A percentile compares a stretch with the other conserved stretches of the same genome.
phyloP scores from a whole-genome alignment of 306 rosid species.

The Pueraria montana region DNA sequence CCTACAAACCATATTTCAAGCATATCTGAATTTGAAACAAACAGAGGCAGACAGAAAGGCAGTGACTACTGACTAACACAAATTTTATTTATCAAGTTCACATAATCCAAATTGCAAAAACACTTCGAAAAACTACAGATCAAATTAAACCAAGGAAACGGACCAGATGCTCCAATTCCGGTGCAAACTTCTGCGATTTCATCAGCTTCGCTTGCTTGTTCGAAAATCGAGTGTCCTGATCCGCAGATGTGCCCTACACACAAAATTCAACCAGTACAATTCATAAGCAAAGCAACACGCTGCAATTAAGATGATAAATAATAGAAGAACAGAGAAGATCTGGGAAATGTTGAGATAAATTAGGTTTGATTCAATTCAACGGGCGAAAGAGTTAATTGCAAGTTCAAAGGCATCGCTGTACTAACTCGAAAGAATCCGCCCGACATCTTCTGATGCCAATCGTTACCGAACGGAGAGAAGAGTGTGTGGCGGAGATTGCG shows the following conservation, averaged over 20 bases:
- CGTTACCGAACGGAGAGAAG: slow-evolving; percentile 49
- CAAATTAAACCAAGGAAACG: slow-evolving; percentile 40
- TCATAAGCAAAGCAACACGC: slow-evolving; percentile 15
- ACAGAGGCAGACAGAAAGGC: background rate
- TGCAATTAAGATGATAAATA: slow-evolving; percentile 5
- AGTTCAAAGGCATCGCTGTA: background rate
- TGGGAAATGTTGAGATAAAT: slow-evolving; percentile 35
- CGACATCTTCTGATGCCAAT: slow-evolving; percentile 75
- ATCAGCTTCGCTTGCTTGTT: slow-evolving; percentile 96
- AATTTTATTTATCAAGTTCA: slow-evolving; percentile 4
- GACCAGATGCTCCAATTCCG: slow-evolving; percentile 95
- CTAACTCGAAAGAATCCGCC: slow-evolving; percentile 97
- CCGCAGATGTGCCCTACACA: slow-evolving; percentile 92
- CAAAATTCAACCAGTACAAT: slow-evolving; percentile 34
- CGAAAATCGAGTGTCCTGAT: slow-evolving; percentile 97
- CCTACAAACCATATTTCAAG: slow-evolving; percentile 63
- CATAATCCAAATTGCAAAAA: background rate
- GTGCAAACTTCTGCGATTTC: slow-evolving; percentile 96
- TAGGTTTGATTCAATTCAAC: slow-evolving; percentile 26
- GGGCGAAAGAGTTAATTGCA: background rate
- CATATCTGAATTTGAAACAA: slow-evolving; percentile 39
- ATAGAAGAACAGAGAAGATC: slow-evolving; percentile 35
- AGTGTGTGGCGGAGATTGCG: slow-evolving; percentile 46
- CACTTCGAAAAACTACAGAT: background rate
- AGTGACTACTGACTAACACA: background rate